These are phyloP conservation scores for Coprinopsis sp. DNA, from an alignment of 768 basidiomycete genomes.

Conservation along the genomic window DNA sequence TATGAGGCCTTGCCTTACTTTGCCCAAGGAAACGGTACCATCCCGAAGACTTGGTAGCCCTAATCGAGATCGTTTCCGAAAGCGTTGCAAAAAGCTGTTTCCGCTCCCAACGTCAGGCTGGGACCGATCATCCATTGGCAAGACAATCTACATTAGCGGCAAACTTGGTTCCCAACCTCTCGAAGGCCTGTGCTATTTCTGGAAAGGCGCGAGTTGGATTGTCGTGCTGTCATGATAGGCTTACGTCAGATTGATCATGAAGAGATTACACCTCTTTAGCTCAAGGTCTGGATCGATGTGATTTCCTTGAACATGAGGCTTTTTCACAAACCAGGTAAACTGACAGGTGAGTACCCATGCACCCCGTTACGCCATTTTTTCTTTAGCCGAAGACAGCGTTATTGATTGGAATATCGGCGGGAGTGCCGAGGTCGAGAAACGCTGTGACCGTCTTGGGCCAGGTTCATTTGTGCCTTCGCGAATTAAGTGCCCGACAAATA, in stretches of 20 bases:
- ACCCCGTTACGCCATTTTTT: constrained; percentile 27
- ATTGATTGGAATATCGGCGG: constrained; percentile 21
- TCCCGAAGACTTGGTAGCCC: constrained; percentile 3
- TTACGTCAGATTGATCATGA: constrained; percentile 5
- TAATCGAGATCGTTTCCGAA: constrained; percentile 1
- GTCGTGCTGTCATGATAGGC: background rate
- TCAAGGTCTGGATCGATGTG: background rate
- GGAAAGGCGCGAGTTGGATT: background rate
- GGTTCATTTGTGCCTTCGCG: constrained; percentile 18
- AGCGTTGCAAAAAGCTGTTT: background rate
- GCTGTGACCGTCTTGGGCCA: constrained; percentile 25
- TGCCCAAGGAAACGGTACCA: background rate
- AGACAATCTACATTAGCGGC: background rate
- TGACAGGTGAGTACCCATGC: constrained; percentile 32
- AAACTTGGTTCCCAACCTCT: constrained; percentile 1
- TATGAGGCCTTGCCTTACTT: too few species aligned
- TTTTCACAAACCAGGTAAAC: constrained; percentile 26
- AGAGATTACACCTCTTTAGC: constrained; percentile 1
- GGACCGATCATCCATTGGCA: constrained; percentile 8
- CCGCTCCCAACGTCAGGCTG: constrained; percentile 1
- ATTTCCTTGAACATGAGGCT: constrained; percentile 31
- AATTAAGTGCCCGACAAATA: constrained; percentile 33
- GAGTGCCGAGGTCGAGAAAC: constrained; percentile 19
- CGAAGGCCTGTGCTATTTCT: constrained; percentile 7
- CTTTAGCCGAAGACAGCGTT: constrained; percentile 16